Conservation (phyloP, 768 basidiomycete genomes). For the Gloeophyllum trabeum region DNA sequence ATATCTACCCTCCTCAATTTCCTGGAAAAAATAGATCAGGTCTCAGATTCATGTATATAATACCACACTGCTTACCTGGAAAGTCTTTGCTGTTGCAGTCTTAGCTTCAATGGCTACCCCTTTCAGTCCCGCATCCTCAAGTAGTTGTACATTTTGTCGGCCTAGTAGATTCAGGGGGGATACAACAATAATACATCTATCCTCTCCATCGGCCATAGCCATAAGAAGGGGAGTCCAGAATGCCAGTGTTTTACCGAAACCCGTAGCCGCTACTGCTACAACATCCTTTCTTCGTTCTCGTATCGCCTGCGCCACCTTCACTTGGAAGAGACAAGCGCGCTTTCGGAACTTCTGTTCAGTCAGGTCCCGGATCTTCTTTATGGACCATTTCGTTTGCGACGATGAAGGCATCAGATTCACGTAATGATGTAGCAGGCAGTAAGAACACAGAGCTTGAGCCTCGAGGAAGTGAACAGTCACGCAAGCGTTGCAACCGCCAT, state of each 20-base stretch:
- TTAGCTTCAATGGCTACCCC: conserved; percentile 1
- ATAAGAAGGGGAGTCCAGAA: conserved; percentile 12
- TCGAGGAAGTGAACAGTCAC: no score
- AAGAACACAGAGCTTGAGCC: no score
- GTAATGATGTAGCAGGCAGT: no score
- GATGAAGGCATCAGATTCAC: no score
- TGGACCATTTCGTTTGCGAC: no score
- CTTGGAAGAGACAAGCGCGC: conserved; percentile 9
- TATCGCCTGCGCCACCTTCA: conserved; percentile 4
- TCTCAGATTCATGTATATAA: no score
- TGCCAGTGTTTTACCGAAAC: conserved; percentile 9
- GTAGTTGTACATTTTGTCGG: conserved; percentile 1
- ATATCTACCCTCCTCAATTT: conserved; percentile 2
- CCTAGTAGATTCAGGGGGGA: conserved; percentile 4
- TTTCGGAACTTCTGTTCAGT: neutral
- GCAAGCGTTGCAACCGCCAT: no score
- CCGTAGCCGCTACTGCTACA: conserved; percentile 7
- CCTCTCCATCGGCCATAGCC: neutral
- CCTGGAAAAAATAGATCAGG: conserved; percentile 1
- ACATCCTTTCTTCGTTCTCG: conserved; percentile 7
- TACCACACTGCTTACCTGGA: no score
- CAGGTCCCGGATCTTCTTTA: neutral
- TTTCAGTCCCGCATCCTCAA: neutral
- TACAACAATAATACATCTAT: neutral
- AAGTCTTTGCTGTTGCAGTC: neutral